Conservation (phyloP, 2,329 filamentous ascomycete species). For the Bertia moriformis region DNA sequence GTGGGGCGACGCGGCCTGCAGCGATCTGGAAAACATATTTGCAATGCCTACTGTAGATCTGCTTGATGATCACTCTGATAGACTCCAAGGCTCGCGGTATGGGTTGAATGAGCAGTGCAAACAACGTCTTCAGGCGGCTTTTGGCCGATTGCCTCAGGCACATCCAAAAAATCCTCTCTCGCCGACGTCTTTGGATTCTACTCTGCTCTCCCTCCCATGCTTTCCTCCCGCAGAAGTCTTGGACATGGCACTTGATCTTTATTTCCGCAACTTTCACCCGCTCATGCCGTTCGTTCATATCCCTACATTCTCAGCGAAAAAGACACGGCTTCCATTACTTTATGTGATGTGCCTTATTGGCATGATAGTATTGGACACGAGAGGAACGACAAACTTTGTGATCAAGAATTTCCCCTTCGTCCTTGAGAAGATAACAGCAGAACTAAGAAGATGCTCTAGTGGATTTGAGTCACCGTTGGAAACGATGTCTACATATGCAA, state of each 20-base stretch:
- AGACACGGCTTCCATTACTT: constrained; percentile 26
- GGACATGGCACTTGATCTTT: constrained; percentile 35
- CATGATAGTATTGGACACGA: constrained; percentile 32
- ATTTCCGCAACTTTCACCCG: constrained; percentile 35
- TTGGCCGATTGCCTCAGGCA: constrained; percentile 11
- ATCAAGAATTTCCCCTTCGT: constrained; percentile 23
- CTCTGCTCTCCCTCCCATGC: constrained; percentile 13
- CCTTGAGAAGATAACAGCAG: constrained; percentile 21
- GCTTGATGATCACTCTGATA: constrained; percentile 6
- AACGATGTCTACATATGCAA: constrained; percentile 28
- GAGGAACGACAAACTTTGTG: constrained; percentile 32
- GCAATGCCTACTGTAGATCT: constrained; percentile 5
- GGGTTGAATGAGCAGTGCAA: constrained; percentile 23
- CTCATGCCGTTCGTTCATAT: constrained; percentile 35
- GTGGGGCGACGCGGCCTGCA: constrained; percentile 21
- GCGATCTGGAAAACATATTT: constrained; percentile 21
- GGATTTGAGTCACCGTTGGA: constrained; percentile 20
- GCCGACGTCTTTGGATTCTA: too few species aligned
- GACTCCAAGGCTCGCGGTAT: constrained; percentile 13
- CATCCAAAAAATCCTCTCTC: constrained; percentile 8
- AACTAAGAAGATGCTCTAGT: constrained; percentile 24
- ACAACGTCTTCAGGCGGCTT: constrained; percentile 18
- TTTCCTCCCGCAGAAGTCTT: constrained; percentile 35
- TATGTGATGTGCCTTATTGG: constrained; percentile 37
- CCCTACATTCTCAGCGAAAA: constrained; percentile 33